Evolutionary conservation across 2,329 filamentous ascomycete genomes (phyloP), one percentile per base, ranked within the genome.

Genomic region (Epichloe scottii): DNA sequence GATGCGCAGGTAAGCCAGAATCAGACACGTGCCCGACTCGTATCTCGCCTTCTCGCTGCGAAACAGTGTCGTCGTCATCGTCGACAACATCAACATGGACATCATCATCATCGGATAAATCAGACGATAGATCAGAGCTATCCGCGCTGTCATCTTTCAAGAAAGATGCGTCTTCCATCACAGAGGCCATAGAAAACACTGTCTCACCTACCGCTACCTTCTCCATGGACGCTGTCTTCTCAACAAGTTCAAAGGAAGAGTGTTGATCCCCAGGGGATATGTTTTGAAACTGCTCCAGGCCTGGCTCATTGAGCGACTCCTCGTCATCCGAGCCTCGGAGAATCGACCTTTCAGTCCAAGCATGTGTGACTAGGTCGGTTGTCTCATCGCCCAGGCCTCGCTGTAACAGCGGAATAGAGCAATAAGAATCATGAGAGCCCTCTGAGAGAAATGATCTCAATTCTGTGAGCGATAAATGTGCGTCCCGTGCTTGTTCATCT

Each of bases 351-450:
- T 79, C 67, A 10, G 73, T 74, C 79, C 79, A 82, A 34, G 38
- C 40, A 6, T 23, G 47, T 14, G 46, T 40, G 4, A 14, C 26
- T 12, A 35, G 19, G 52, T 74, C 71, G 6, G 62, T 65, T 11
- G 68, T 68, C 54, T 79, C 75, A 41, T 80, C 76, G 0, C 72
- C 74, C 33, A 75, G 62, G 3, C 77, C 85, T 47, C 85, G 79
- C 54, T 91, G 84, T 12, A 94, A 74, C 7, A 93, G 74, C 4
- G 89, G 87, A 35, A 84, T 81, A 0, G 87, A 90, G 39, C 79
- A 84, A 62, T 89, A 89, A 0, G 87, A 91, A 47, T 84, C 81
- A 30, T 80, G 76, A 0, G 87, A 89, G 51, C 77, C 78, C 14
- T 79, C 76, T 1, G 78, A 79, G 3, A 78, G 55, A 57, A 78